Evolutionary conservation across 179 eudicot species (phyloP).

Genomic region (Corrigiola litoralis): DNA sequence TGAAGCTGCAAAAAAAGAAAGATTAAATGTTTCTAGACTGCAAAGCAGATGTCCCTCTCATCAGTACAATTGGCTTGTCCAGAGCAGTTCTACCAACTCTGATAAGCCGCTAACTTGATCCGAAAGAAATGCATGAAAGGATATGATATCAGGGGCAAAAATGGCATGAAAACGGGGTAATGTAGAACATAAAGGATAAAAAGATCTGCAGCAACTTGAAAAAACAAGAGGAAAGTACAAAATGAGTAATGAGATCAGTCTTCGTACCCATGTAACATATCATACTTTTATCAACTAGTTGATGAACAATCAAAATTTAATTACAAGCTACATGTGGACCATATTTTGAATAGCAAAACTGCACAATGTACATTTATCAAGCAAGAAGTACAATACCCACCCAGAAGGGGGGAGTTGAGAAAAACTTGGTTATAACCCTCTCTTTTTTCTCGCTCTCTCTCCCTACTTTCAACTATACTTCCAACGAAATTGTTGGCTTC

Average conservation of each 20-base stretch:
- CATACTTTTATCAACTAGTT: slow-evolving; percentile 14
- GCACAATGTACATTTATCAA: slow-evolving; percentile 61
- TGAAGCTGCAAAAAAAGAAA: not conserved
- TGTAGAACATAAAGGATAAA: not conserved
- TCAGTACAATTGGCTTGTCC: not conserved
- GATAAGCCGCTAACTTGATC: slow-evolving; percentile 1
- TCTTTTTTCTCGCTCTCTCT: slow-evolving; percentile 26
- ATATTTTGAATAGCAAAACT: slow-evolving; percentile 53
- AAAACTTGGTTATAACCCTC: slow-evolving; percentile 24
- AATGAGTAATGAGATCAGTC: not conserved
- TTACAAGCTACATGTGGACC: slow-evolving; percentile 21
- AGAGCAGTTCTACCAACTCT: slow-evolving; percentile 9
- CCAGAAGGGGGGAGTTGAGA: slow-evolving; percentile 12
- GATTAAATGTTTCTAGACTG: not conserved
- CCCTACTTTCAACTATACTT: slow-evolving; percentile 39
- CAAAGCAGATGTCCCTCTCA: slow-evolving; percentile 7
- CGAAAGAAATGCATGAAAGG: not conserved
- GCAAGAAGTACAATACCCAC: slow-evolving; percentile 18
- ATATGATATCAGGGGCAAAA: not conserved
- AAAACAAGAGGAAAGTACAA: not conserved
- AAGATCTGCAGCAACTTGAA: not conserved
- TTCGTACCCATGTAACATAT: not conserved
- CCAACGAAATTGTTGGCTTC: slow-evolving; percentile 35
- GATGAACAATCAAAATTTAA: slow-evolving; percentile 10
- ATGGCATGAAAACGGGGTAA: not conserved